Evolutionary conservation across 176 grass and related monocot genomes (phyloP).

Genomic region (Tillandsia leiboldiana): DNA sequence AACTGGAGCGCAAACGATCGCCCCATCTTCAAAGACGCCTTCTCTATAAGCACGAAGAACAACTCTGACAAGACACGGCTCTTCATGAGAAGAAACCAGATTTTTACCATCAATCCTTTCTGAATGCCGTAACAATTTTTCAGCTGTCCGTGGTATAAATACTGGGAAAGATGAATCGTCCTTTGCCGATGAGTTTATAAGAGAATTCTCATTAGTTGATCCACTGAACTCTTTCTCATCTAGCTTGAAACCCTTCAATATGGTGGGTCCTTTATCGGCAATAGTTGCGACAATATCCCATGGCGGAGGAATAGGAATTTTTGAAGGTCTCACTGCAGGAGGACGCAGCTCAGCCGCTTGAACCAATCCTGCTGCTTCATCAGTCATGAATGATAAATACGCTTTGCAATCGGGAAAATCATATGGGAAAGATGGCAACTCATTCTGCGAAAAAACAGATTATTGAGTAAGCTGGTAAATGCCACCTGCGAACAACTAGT

Average conservation of each 20-base stretch:
- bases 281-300: slow-evolving; percentile 46
- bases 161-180: slow-evolving; percentile 21
- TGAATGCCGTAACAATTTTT: slow-evolving; percentile 35
- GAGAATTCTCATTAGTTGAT: slow-evolving; percentile 10
- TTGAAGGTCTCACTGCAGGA: slow-evolving; percentile 43
- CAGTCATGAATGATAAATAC: slow-evolving; percentile 40
- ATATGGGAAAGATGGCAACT: slow-evolving; percentile 68
- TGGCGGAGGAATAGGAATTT: slow-evolving; percentile 40
- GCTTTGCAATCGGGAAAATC: slow-evolving; percentile 86
- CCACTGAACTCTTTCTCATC: slow-evolving; percentile 8
- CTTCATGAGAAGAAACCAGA: slow-evolving; percentile 22
- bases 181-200: slow-evolving; percentile 13
- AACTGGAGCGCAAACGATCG: slow-evolving; percentile 67
- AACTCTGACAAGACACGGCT: slow-evolving; percentile 59
- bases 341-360: slow-evolving; percentile 36
- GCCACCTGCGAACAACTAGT: background rate
- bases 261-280: slow-evolving; percentile 24
- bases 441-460: slow-evolving; percentile 34
- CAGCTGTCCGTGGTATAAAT: slow-evolving; percentile 41
- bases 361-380: slow-evolving; percentile 41
- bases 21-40: slow-evolving; percentile 81
- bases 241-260: slow-evolving; percentile 18
- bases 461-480: background rate
- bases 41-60: slow-evolving; percentile 56
- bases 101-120: slow-evolving; percentile 35